Evolutionary conservation across 441 rosid genomes (phyloP).

Genomic region (Adansonia gregorii): DNA sequence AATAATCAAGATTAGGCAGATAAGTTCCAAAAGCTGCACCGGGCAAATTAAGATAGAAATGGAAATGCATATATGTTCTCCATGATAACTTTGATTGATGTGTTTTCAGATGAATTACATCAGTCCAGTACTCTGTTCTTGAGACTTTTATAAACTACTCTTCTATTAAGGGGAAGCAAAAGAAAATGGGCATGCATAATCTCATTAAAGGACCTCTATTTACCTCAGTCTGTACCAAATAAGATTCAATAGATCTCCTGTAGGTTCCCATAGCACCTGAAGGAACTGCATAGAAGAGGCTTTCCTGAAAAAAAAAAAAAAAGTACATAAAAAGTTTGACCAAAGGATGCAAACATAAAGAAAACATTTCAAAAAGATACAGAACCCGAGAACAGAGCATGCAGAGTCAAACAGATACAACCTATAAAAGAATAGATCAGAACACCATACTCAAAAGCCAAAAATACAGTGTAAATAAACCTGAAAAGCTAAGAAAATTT

Average conservation of each 20-base stretch:
- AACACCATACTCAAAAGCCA: conserved; percentile 20
- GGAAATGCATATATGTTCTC: background rate
- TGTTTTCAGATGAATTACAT: conserved; percentile 14
- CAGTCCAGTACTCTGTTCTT: conserved; percentile 11
- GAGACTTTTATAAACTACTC: background rate
- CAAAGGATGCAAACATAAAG: background rate
- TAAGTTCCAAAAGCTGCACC: conserved; percentile 10
- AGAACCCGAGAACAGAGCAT: conserved; percentile 3
- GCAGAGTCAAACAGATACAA: conserved; percentile 6
- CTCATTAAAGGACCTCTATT: conserved; percentile 26
- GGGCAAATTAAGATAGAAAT: conserved; percentile 1
- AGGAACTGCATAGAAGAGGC: conserved; percentile 92
- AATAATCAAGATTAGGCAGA: conserved; percentile 23
- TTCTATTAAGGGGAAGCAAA: conserved; percentile 9
- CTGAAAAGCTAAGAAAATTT: conserved; percentile 18
- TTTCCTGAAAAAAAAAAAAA: conserved; percentile 64
- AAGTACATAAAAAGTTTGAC: conserved; percentile 30
- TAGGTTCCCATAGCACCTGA: conserved; percentile 83
- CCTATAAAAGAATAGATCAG: conserved; percentile 15
- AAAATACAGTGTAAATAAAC: conserved; percentile 14
- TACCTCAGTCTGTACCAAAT: conserved; percentile 73
- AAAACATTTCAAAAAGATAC: background rate
- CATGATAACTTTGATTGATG: conserved; percentile 11
- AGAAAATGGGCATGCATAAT: conserved; percentile 24
- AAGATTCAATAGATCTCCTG: conserved; percentile 81